Base-by-base conservation (phyloP, 768 basidiomycete species). In the Peribolospora kevripleyi region DNA sequence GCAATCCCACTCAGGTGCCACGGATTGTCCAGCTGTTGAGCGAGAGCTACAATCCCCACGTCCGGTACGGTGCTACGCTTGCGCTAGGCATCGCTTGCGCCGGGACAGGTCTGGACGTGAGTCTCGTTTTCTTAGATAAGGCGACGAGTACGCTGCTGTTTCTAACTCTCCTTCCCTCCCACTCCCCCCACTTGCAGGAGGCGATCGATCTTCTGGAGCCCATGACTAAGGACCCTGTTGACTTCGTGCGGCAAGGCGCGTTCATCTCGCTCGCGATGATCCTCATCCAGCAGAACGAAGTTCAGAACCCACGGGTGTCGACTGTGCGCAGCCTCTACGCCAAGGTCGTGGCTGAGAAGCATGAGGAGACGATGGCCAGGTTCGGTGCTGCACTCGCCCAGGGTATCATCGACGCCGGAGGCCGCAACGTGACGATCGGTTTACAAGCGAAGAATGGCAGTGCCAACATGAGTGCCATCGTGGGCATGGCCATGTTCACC, bases 11-110 rank as follows among this genome's bases (percentile, higher is more conserved):
- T 9, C 90, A 95, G 71, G 90, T 98, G 2, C 93, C 93, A 14
- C 75, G 93, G 48, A 84, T 97, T 57, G 93, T 98, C 5, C 93
- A 98, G 66, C 75, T 98, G 11, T 71, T 98, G 52, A 87, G 85
- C 60, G 93, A 98, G 72, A 91, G 87, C 63, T 98, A 98, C 69
- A 98, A 97, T 65, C 93, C 93, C 10, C 91, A 97, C 66, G 93
- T 98, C 36, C 77, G 93, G 47, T 95, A 91, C 59, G 91, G 91
- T 60, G 88, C 90, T 39, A 93, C 91, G 4, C 74, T 98, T 41
- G 93, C 93, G 25, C 73, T 98, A 36, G 93, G 93, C 59, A 87
- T 98, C 62, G 84, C 90, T 11, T 98, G 93, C 63, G 91, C 91
- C 37, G 91, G 93, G 11, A 97, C 91, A 13, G 93, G 91, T 48